Percentiles rank a stretch among this genome's conserved stretches.
These are phyloP conservation scores for Parasarocladium wereldwijsianum DNA, from an alignment of 2,329 filamentous ascomycete species.

Conservation along the genomic window DNA sequence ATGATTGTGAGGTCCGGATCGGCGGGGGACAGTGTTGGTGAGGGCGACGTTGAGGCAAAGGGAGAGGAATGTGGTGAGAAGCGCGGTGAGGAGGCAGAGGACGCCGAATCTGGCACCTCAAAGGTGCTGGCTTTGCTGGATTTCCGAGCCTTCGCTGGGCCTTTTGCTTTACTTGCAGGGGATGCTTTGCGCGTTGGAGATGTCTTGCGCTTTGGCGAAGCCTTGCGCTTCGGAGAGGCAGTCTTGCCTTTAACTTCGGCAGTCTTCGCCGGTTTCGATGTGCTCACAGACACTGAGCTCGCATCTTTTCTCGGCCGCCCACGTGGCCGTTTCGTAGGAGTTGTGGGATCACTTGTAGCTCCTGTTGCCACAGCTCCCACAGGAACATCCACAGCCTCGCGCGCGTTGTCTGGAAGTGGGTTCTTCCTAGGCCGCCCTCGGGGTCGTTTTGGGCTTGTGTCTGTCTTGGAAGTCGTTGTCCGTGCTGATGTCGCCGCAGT, in stretches of 20 bases:
- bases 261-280: constrained; percentile 1
- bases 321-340: constrained; percentile 4
- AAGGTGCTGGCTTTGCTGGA: constrained; percentile 10
- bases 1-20: constrained; percentile 28
- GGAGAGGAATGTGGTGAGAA: too few relatives aligned
- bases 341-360: constrained; percentile 7
- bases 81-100: too few relatives aligned
- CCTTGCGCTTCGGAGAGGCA: constrained; percentile 1
- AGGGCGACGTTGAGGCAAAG: too few relatives aligned
- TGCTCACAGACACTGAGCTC: too few relatives aligned
- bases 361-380: constrained; percentile 3
- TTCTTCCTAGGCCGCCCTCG: constrained; percentile 29
- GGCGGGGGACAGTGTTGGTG: constrained; percentile 21
- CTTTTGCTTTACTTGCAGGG: constrained; percentile 9
- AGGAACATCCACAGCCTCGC: too few relatives aligned
- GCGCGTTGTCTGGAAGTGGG: too few relatives aligned
- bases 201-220: background rate
- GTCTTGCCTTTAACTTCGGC: background rate
- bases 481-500: background rate
- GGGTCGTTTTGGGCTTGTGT: constrained; percentile 10
- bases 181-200: constrained; percentile 6
- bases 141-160: constrained; percentile 6
- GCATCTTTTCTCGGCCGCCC: constrained; percentile 9
- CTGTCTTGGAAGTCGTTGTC: constrained; percentile 5
- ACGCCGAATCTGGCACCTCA: constrained; percentile 40